These are phyloP conservation scores for Camellia granthamiana DNA, from an alignment of 148 eudicot genomes.

Conservation along the genomic window DNA sequence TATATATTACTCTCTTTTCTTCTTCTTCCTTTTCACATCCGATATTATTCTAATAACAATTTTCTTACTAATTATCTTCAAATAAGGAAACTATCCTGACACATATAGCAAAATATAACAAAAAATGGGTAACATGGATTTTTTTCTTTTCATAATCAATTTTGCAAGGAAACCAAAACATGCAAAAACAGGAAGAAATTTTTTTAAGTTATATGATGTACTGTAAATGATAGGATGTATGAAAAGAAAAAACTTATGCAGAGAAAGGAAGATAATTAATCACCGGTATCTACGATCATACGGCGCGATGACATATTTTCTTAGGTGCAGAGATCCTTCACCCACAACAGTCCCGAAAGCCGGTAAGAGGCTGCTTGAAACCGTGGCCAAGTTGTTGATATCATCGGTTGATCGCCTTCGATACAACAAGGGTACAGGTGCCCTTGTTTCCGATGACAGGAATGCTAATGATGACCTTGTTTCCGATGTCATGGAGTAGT, in stretches of 20 bases:
- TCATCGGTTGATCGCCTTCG: conserved; percentile 34
- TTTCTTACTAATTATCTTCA: no score
- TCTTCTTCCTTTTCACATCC: no score
- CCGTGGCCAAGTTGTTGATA: conserved; percentile 39
- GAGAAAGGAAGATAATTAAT: background rate
- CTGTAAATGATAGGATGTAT: background rate
- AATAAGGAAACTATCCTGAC: no score
- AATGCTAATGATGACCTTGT: background rate
- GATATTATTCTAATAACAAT: no score
- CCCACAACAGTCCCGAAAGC: conserved; percentile 55
- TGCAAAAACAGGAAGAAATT: no score
- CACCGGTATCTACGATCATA: conserved; percentile 58
- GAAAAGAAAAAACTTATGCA: background rate
- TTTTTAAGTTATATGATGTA: no score
- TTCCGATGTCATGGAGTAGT: background rate
- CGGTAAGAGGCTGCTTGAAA: conserved; percentile 57
- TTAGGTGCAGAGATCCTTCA: conserved; percentile 29
- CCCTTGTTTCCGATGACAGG: conserved; percentile 21
- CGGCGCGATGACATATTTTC: conserved; percentile 42
- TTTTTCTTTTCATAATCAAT: no score
- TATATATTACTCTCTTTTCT: no score
- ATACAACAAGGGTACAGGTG: conserved; percentile 32
- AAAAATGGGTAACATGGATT: no score
- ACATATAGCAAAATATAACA: no score
- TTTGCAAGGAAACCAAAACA: no score